Evolutionary conservation across 768 basidiomycete genomes (phyloP), one percentile per base, ranked within the genome.

Genomic region (Chalciporus sphaerocephalus): DNA sequence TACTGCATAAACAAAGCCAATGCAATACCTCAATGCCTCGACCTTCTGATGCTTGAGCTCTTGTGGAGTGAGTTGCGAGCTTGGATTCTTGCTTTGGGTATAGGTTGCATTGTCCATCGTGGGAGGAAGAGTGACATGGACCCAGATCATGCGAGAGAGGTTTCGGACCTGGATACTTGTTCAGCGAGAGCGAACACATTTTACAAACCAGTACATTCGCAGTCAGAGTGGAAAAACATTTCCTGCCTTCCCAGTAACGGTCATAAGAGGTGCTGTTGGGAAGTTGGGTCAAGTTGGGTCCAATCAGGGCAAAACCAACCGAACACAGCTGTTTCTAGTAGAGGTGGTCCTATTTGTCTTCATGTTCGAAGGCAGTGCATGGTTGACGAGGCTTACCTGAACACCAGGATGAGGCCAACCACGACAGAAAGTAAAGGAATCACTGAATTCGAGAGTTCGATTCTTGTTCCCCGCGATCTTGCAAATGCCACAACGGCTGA

Each of bases 341-440:
- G 47, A 24, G 37, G 9, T 32, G 12, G 36, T 10, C n/a, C 15
- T n/a, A 7, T 32, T 32, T 9, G 30, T 15, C 15, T 5, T 32
- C 30, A 32, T 32, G 30, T n/a, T 11, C 13, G 7, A 25, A 23
- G 17, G 20, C 6, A 5, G 40, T 4, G 39, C 15, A 41, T 23
- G 12, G 0, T 9, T n/a, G n/a, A n/a, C n/a, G 20, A 15, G 41
- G 50, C 78, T 57, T 52, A 83, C 89, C 90, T 78, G 63, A 92
- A 92, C 2, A 92, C 92, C 25, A 95, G 73, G 44, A 95, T 83
- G 47, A 96, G 74, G 54, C 92, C 93, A 41, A 94, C 92, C 54
- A 95, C 93, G 11, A 96, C 89, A 10, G 90, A 89, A 24, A 95
- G 75, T 41, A 96, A 67, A 1, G 93, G 93, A 2, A 93, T 80